Evolutionary conservation across 371 early-diverging fungal genomes (phyloP), one percentile per base, ranked within the genome.

Genomic region (Ordospora pajunii): DNA sequence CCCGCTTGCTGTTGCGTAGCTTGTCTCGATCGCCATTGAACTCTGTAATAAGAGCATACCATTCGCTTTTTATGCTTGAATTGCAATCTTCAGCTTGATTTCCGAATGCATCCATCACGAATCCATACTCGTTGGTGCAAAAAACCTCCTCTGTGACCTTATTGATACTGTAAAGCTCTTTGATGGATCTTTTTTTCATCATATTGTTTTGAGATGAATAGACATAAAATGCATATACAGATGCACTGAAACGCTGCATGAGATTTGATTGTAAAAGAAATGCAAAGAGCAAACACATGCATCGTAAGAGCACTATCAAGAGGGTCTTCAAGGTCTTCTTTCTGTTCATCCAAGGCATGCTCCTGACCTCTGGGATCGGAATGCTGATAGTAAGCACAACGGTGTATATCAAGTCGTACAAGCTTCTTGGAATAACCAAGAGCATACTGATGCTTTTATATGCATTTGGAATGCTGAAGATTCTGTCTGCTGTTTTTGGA

Each of bases 81-180:
- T 6, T 14, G n/a, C 11, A 40, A 22, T 63, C 44, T 32, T 8
- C 22, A 6, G 51, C 0, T n/a, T 48, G 22, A 21, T 17, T 63
- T 11, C 6, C 14, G 45, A 72, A 72, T 14, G 40, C 17, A 19
- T 72, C 73, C 3, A 53, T 63, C 8, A 72, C 50, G 50, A 72
- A 72, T n/a, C 73, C 73, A 72, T 72, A 72, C 42, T 72, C 73
- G 42, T 72, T 64, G n/a, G 64, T 72, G 43, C 73, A 72, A 7
- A 72, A 37, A 12, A 72, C 40, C n/a, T 72, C 23, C 42, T 72
- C 62, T n/a, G 54, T 43, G 17, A 46, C 46, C n/a, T 17, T n/a
- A 10, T 23, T 49, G 25, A 17, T 14, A 37, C 58, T 71, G 19
- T 71, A 71, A 12, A 62, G 54, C 14, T 71, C 40, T 25, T 49